These are phyloP conservation scores for Intubia oerlemansii DNA, from an alignment of 2,329 filamentous ascomycete genomes.

Conservation along the genomic window DNA sequence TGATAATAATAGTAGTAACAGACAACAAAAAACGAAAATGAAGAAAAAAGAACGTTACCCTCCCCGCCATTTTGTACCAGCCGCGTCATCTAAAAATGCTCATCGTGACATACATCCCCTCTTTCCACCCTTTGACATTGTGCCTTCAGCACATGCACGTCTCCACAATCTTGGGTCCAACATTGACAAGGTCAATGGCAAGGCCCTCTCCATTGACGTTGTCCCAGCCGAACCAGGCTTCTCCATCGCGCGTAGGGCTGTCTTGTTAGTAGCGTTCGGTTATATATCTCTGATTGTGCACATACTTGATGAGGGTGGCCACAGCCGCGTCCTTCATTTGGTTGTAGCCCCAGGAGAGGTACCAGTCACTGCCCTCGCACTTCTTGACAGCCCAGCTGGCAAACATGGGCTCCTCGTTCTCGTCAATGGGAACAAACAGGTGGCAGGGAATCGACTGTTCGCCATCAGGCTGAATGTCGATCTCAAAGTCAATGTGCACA, in stretches of 20 bases:
- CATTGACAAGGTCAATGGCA: not conserved
- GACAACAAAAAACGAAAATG: too few relatives aligned
- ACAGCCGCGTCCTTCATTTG: constrained; percentile 11
- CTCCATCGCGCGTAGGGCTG: constrained; percentile 5
- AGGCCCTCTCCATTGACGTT: constrained; percentile 4
- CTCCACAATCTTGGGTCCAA: not conserved
- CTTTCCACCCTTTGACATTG: too few relatives aligned
- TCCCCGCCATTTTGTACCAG: too few relatives aligned
- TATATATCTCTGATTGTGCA: not conserved
- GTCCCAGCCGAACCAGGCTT: constrained; percentile 10
- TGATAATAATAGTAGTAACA: too few relatives aligned
- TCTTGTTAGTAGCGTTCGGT: not conserved
- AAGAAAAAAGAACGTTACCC: too few relatives aligned
- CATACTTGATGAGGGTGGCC: constrained; percentile 14
- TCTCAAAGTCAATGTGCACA: constrained; percentile 4
- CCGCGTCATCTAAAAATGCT: too few relatives aligned
- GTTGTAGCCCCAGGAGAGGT: constrained; percentile 14
- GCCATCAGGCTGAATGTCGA: constrained; percentile 5
- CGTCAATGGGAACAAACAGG: constrained; percentile 4
- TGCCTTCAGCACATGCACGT: not conserved
- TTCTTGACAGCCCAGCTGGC: constrained; percentile 10
- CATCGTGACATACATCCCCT: too few relatives aligned
- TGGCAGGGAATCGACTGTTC: constrained; percentile 6
- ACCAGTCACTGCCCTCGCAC: constrained; percentile 11
- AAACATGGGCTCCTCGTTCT: constrained; percentile 5